Evolutionary conservation across 805 yeast genomes (phyloP), one percentile per base, ranked within the genome.

Genomic region (Cyberlindnera mrakii): DNA sequence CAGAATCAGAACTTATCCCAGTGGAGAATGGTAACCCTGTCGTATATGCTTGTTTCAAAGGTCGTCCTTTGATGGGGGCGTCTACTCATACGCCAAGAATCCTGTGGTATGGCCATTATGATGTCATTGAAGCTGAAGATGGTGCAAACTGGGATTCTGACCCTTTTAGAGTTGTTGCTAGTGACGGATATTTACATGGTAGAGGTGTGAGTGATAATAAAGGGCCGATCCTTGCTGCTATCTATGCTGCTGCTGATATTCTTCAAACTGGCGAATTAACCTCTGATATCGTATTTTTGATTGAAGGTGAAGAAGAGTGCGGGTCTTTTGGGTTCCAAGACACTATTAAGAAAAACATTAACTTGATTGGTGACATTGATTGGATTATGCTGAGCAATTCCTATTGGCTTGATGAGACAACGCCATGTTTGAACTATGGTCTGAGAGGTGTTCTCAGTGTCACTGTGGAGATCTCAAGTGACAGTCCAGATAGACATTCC

Each of bases 241-340:
- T 91, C 3, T 89, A 80, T 63, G 87, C 96, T 0, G 95, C 85
- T 16, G 90, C 93, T 0, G 87, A 85, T 41, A 63, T 88, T 13
- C 66, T 66, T 42, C 74, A 74, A 25, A 63, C 66, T 10, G 65
- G 71, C 0, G 63, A 74, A 36, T 70, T 93, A 17, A 67, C 70
- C 6, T 72, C 82, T 37, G 96, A 91, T 59, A 82, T 91, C 4
- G 79, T 85, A 0, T 90, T 93, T 54, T 57, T 91, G 14, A 72
- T 91, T 39, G 99, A 91, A 64, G 99, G 99, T 36, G 96, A 89
- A 61, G 99, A 93, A 63, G 99, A 91, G 61, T 76, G 86, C 44
- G 98, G 97, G 1, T 86, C 96, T 0, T 75, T 75, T 53, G 96
- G 97, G 0, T 88, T 91, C 58, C 80, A 80, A 53, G 72, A 78